A percentile compares a stretch with the other conserved stretches of the same genome.
Evolutionary conservation across 345 rosid genomes (phyloP).

Genomic region (Eutrema heterophyllum): DNA sequence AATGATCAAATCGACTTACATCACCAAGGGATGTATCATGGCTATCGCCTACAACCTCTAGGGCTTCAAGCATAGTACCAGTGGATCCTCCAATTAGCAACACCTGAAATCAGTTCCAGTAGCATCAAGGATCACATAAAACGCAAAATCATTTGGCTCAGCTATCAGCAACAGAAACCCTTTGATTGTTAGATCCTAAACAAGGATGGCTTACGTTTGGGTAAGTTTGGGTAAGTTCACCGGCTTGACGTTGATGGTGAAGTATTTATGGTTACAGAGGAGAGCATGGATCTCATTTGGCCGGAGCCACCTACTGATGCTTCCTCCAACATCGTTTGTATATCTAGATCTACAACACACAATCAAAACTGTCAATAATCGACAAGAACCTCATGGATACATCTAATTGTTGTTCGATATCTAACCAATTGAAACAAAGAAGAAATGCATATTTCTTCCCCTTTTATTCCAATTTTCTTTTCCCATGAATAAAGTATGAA

Average conservation of each 20-base stretch:
- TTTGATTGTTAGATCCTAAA: conserved; percentile 14
- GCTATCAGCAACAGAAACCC: conserved; percentile 21
- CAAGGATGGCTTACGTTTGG: conserved; percentile 51
- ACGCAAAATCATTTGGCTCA: background rate
- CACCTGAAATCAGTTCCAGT: conserved; percentile 46
- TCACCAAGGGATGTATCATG: conserved; percentile 57
- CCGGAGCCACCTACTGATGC: conserved; percentile 86
- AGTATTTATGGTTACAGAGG: conserved; percentile 67
- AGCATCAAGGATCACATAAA: background rate
- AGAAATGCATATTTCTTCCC: too few relatives aligned
- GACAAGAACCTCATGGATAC: background rate
- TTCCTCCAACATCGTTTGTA: conserved; percentile 54
- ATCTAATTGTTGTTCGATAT: background rate
- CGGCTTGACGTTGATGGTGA: conserved; percentile 65
- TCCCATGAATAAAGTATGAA: background rate
- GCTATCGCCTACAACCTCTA: conserved; percentile 83
- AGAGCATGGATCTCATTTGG: conserved; percentile 95
- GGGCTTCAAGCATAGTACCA: conserved; percentile 95
- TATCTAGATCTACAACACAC: conserved; percentile 64
- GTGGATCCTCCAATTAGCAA: conserved; percentile 94
- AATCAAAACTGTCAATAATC: conserved; percentile 6
- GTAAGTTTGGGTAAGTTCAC: too few relatives aligned
- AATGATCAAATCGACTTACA: conserved; percentile 45
- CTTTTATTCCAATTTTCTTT: too few relatives aligned
- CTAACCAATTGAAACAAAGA: too few relatives aligned